phyloP scores from a whole-genome alignment of 228 moss, liverwort and hornwort genomes.

The Sphagnum magellanicum region DNA sequence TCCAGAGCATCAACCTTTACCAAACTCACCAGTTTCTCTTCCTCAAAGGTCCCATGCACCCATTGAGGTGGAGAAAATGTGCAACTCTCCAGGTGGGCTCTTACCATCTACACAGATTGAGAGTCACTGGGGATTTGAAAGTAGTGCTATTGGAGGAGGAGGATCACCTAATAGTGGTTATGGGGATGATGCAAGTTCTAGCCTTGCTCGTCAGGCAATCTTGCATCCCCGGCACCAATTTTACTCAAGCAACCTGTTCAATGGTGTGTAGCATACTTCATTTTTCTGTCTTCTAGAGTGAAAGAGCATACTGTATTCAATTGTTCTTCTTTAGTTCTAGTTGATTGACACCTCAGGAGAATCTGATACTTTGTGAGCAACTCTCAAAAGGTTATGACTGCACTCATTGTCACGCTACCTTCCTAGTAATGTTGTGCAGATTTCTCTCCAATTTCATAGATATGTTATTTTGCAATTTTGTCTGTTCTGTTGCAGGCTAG shows the following conservation, averaged over 20 bases:
- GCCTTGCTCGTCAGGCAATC: slow-evolving; percentile 6
- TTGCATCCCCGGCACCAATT: slow-evolving; percentile 17
- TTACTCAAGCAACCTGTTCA: slow-evolving; percentile 20
- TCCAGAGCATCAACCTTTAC: slow-evolving; percentile 32
- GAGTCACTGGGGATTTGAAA: slow-evolving; percentile 21
- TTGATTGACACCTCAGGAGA: neutral
- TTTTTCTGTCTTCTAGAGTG: neutral
- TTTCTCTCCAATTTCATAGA: too few species aligned
- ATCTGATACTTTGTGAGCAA: too few species aligned
- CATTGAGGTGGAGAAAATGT: slow-evolving; percentile 24
- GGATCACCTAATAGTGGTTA: slow-evolving; percentile 15
- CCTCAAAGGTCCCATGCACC: slow-evolving; percentile 2
- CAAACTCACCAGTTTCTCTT: slow-evolving; percentile 1
- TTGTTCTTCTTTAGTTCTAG: neutral
- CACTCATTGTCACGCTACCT: too few species aligned
- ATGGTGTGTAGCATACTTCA: neutral
- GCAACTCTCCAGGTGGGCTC: slow-evolving; percentile 26
- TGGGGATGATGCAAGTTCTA: slow-evolving; percentile 23
- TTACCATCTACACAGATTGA: slow-evolving; percentile 57
- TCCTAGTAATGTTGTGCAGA: too few species aligned
- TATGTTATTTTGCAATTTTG: too few species aligned
- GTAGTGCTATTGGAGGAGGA: slow-evolving; percentile 11
- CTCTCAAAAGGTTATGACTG: too few species aligned
- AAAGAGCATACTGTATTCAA: too few species aligned
- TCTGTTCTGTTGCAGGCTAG: too few species aligned